These are phyloP conservation scores for Dactylorhiza incarnata DNA, from an alignment of 106 monocot species.

Conservation along the genomic window DNA sequence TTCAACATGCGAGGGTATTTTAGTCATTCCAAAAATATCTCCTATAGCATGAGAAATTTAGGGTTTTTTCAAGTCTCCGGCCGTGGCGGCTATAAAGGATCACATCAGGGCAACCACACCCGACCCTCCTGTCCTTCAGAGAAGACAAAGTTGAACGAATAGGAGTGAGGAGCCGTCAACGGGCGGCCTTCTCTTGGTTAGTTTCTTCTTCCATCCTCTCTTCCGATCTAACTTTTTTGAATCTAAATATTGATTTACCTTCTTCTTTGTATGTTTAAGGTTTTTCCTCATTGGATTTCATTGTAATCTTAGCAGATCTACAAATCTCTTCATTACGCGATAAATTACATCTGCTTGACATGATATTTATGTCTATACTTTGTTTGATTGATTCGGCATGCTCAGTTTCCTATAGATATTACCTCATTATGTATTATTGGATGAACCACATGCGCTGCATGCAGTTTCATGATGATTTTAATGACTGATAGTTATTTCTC, in stretches of 20 bases:
- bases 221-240: too few relatives aligned
- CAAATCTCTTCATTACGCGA: not conserved
- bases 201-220: not conserved
- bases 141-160: not conserved
- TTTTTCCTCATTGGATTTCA: not conserved
- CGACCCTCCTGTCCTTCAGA: not conserved
- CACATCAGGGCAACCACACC: not conserved
- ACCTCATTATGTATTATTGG: not conserved
- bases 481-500: not conserved
- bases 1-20: not conserved
- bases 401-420: not conserved
- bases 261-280: too few relatives aligned
- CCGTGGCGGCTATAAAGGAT: not conserved
- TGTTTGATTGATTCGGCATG: not conserved
- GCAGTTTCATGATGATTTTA: not conserved
- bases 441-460: not conserved
- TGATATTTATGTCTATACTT: not conserved
- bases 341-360: not conserved
- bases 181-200: constrained; percentile 7
- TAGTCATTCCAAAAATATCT: not conserved
- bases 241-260: too few relatives aligned
- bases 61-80: not conserved
- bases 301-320: not conserved
- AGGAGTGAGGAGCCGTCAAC: not conserved
- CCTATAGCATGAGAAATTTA: not conserved